Percentiles rank a stretch among this genome's conserved stretches.
These are phyloP conservation scores for Phytophthora quininea DNA, from an alignment of 352 stramenopile genomes.

Conservation along the genomic window DNA sequence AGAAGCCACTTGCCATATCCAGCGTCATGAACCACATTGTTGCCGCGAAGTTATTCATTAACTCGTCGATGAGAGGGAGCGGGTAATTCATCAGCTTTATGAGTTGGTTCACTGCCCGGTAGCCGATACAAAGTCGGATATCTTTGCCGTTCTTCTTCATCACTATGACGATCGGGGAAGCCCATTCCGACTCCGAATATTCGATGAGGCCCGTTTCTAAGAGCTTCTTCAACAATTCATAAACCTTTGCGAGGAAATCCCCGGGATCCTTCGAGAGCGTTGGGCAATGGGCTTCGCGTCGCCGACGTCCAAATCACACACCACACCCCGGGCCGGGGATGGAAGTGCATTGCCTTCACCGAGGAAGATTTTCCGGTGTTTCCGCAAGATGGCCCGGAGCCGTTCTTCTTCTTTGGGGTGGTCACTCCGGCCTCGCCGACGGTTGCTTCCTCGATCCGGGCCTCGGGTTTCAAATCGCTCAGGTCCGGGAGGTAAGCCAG, in stretches of 20 bases:
- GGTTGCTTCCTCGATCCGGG: background rate
- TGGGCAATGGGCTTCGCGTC: slow-evolving; percentile 2
- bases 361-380: background rate
- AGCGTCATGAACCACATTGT: slow-evolving; percentile 24
- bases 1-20: slow-evolving; percentile 19
- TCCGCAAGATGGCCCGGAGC: background rate
- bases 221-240: slow-evolving; percentile 3
- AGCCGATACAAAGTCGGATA: slow-evolving; percentile 19
- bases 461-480: slow-evolving; percentile 1
- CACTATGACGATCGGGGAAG: slow-evolving; percentile 1
- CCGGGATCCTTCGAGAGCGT: background rate
- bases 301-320: slow-evolving; percentile 8
- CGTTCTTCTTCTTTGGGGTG: background rate
- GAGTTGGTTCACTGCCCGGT: slow-evolving; percentile 11
- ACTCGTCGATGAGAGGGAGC: slow-evolving; percentile 22
- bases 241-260: background rate
- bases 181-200: slow-evolving; percentile 1
- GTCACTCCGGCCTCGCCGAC: background rate
- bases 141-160: slow-evolving; percentile 2
- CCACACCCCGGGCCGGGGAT: background rate
- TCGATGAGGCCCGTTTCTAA: slow-evolving; percentile 2
- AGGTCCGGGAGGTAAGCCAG: slow-evolving; percentile 4
- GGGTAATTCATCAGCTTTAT: slow-evolving; percentile 19
- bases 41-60: slow-evolving; percentile 10
- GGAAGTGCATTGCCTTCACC: slow-evolving; percentile 2